Base-by-base conservation (phyloP, 1,139 yeast species). In the Taiozyma onychis region DNA sequence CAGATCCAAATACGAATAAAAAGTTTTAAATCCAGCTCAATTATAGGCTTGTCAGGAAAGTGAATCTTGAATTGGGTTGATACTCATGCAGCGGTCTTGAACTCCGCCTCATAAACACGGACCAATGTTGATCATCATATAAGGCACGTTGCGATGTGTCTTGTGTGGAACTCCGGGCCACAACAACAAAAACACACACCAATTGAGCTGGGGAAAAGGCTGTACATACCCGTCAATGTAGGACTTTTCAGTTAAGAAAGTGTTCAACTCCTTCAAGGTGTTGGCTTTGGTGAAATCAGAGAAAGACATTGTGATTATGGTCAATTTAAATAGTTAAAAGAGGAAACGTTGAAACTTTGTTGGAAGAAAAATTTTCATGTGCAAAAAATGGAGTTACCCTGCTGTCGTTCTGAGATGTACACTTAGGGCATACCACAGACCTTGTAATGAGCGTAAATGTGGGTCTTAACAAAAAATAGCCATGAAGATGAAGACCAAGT, bases 51-150 rank as follows among this genome's bases (percentile, higher is more conserved):
- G 62, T 68, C 72, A 60, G 66, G 61, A 61, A 62, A 63, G 64
- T 57, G 61, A 59, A 61, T 56, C 56, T 59, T 61, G 61, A 58
- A 57, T 61, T 64, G 68, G 81, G 68, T 77, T 79, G 80, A 80
- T 84, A 85, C 90, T 86, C 95, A 86, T 81, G 70, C 85, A 85
- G 88, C 83, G 93, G 95, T 91, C 83, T 90, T 85, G 85, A 81
- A 83, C 73, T 74, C 88, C 91, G 82, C 89, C 86, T 87, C 95
- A 81, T 83, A 85, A 87, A 87, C 95, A 87, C 91, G 95, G 95
- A 87, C 95, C 95, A 86, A 83, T 80, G 69, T 70, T 66, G 76
- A 75, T 85, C 91, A 85, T 85, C 90, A 82, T 78, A 55, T 34
- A 48, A 41, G 28, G 28, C 41, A 37, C 22, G 24, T 37, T 35